These are phyloP conservation scores for Vitis amurensis DNA, from an alignment of 164 flowering plant species.

Conservation along the genomic window DNA sequence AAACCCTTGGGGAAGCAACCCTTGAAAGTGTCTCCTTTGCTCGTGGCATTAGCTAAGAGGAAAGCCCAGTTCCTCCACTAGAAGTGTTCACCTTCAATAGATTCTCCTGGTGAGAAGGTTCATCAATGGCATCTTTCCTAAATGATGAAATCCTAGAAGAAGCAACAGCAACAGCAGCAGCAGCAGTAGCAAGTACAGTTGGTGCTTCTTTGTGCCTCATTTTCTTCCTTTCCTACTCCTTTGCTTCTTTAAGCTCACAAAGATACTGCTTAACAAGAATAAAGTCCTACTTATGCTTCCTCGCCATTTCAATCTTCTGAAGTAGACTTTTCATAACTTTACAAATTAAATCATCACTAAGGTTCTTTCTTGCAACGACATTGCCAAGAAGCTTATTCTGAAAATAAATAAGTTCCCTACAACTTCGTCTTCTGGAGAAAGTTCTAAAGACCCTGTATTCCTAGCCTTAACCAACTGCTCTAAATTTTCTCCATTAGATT, in stretches of 20 bases:
- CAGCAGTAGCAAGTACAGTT: conserved; percentile 92
- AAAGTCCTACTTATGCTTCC: conserved; percentile 61
- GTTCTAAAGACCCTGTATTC: too few relatives aligned
- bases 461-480: too few relatives aligned
- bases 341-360: too few relatives aligned
- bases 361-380: too few relatives aligned
- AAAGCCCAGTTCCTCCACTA: conserved; percentile 44
- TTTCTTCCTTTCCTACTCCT: conserved; percentile 90
- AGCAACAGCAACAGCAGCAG: conserved; percentile 19
- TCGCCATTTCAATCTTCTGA: too few relatives aligned
- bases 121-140: conserved; percentile 80
- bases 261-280: conserved; percentile 74
- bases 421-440: too few relatives aligned
- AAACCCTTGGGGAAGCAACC: conserved; percentile 38
- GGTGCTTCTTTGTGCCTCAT: conserved; percentile 87
- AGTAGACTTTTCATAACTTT: too few relatives aligned
- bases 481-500: too few relatives aligned
- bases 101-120: conserved; percentile 57
- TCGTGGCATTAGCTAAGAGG: conserved; percentile 31
- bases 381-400: too few relatives aligned
- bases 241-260: conserved; percentile 72
- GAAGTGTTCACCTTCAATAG: conserved; percentile 32
- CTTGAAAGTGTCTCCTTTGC: too few relatives aligned
- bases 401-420: too few relatives aligned
- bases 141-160: conserved; percentile 73